These are phyloP conservation scores for Eimeria tenella DNA, from an alignment of 169 alveolate genomes.

Conservation along the genomic window DNA sequence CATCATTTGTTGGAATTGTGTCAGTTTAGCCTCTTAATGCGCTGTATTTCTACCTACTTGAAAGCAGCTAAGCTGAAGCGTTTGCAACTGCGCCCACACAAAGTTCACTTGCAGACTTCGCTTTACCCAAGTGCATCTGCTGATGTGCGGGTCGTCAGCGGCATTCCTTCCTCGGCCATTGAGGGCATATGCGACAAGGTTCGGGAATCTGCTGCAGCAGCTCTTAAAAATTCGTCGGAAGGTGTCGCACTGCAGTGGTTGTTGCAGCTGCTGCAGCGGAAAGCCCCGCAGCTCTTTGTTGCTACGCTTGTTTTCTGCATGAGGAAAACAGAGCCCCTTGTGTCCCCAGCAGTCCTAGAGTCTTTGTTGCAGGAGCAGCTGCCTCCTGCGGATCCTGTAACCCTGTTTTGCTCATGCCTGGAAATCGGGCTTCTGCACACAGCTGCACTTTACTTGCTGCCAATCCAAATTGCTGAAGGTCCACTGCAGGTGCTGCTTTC, in stretches of 20 bases:
- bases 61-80: conserved; percentile 20
- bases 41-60: conserved; percentile 54
- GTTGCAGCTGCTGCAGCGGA: conserved; percentile 12
- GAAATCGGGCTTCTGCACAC: conserved; percentile 57
- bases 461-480: conserved; percentile 69
- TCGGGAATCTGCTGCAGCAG: conserved; percentile 27
- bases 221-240: conserved; percentile 13
- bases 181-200: background rate
- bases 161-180: background rate
- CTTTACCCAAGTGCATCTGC: background rate
- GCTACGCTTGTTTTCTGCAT: conserved; percentile 68
- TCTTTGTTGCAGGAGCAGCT: conserved; percentile 56
- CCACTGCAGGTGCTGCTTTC: conserved; percentile 57
- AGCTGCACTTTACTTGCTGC: conserved; percentile 72
- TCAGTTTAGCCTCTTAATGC: conserved; percentile 51
- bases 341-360: conserved; percentile 50
- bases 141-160: background rate
- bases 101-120: background rate
- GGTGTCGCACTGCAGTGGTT: conserved; percentile 56
- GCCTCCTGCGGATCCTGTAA: conserved; percentile 55
- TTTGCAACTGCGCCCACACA: background rate
- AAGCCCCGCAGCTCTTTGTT: conserved; percentile 43
- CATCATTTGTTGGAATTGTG: conserved; percentile 44
- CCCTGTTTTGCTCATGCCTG: conserved; percentile 49
- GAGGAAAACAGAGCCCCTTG: conserved; percentile 73